A percentile compares a stretch with the other conserved stretches of the same genome.
phyloP scores from a whole-genome alignment of 148 eudicot genomes.

The Vaccinium macrocarpon region DNA sequence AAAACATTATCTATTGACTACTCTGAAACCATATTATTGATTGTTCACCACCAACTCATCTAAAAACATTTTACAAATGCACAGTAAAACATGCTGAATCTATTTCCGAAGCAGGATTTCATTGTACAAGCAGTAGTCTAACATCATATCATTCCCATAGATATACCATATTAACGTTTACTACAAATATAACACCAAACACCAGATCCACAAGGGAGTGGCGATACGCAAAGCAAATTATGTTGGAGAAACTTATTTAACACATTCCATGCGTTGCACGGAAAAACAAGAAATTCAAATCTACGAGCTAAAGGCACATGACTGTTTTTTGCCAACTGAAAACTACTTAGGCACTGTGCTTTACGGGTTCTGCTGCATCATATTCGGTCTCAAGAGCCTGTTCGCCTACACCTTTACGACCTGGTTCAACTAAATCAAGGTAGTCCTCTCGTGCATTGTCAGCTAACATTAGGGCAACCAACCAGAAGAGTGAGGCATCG shows the following conservation, averaged over 20 bases:
- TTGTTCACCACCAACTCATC: too few relatives aligned
- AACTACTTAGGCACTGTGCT: slow-evolving; percentile 17
- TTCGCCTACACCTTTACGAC: slow-evolving; percentile 26
- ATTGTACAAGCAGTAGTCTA: not conserved
- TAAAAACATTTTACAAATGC: too few relatives aligned
- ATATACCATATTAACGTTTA: not conserved
- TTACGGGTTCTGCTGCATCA: slow-evolving; percentile 18
- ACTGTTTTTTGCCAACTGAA: not conserved
- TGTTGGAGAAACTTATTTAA: not conserved
- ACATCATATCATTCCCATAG: not conserved
- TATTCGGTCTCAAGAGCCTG: slow-evolving; percentile 25
- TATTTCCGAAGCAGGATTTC: not conserved
- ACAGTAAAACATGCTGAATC: not conserved
- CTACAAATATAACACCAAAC: not conserved
- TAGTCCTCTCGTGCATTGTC: slow-evolving; percentile 78
- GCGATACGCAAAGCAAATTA: not conserved
- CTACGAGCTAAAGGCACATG: not conserved
- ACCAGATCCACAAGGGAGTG: not conserved
- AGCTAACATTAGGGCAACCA: slow-evolving; percentile 83
- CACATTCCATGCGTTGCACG: not conserved
- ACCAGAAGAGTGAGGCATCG: slow-evolving; percentile 79
- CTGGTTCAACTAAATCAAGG: slow-evolving; percentile 53
- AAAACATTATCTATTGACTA: too few relatives aligned
- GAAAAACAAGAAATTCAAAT: not conserved
- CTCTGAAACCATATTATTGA: too few relatives aligned